These are phyloP conservation scores for Pythium dissotocum DNA, from an alignment of 352 stramenopile species.

Conservation along the genomic window DNA sequence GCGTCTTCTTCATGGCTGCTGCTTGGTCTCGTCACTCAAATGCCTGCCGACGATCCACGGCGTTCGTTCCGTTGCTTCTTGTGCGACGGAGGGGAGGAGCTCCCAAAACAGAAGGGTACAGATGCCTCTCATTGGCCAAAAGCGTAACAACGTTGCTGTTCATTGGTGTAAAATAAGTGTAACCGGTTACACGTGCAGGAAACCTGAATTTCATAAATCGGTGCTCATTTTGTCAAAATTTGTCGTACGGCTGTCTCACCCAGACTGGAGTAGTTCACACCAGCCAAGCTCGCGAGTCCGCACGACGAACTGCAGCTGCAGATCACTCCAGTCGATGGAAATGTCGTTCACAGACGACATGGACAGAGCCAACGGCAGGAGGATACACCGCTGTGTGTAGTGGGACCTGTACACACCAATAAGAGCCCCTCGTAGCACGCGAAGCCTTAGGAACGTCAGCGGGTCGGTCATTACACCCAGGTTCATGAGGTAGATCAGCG, in stretches of 20 bases:
- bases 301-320: not conserved
- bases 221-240: not conserved
- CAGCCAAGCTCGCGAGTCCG: not conserved
- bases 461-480: slow-evolving; percentile 18
- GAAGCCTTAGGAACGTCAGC: slow-evolving; percentile 7
- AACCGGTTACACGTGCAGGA: not conserved
- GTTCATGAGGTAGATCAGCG: slow-evolving; percentile 18
- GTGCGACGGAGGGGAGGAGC: not conserved
- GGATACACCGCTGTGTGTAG: not conserved
- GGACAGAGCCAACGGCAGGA: not conserved
- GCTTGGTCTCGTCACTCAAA: not conserved
- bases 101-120: not conserved
- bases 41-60: not conserved
- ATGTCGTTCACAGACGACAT: not conserved
- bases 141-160: not conserved
- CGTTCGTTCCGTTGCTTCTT: not conserved
- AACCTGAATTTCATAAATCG: not conserved
- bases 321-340: slow-evolving; percentile 11
- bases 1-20: slow-evolving; percentile 76
- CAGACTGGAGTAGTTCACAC: slow-evolving; percentile 4
- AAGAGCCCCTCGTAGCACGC: not conserved
- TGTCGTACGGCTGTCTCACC: not conserved
- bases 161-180: not conserved
- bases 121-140: not conserved
- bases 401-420: slow-evolving; percentile 3